Conservation (phyloP, 257 asterid species). For the Leonotis leonurus region DNA sequence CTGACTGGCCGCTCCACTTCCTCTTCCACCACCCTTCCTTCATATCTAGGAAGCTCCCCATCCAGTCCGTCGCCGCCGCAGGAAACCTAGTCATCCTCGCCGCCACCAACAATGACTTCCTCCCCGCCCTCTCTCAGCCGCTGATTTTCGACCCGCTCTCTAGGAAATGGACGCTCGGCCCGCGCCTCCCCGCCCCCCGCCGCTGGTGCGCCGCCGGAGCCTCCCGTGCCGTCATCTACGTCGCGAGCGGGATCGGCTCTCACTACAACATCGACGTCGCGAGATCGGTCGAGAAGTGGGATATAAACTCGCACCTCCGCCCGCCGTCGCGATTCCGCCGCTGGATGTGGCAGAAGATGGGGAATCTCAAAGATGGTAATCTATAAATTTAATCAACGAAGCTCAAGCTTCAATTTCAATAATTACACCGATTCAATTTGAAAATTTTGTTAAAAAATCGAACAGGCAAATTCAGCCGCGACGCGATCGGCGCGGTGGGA, state of each 20-base stretch:
- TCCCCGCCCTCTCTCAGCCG: constrained; percentile 62
- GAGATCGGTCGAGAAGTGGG: constrained; percentile 69
- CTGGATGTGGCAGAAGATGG: constrained; percentile 57
- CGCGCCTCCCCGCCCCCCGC: constrained; percentile 46
- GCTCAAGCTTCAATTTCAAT: not conserved
- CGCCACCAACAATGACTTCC: constrained; percentile 52
- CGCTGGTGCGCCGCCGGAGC: constrained; percentile 85
- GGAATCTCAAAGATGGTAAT: constrained; percentile 39
- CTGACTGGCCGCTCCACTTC: constrained; percentile 35
- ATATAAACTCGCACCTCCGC: constrained; percentile 2
- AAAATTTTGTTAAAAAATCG: no score
- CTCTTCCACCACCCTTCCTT: constrained; percentile 72
- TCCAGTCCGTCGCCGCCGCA: constrained; percentile 53
- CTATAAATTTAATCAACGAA: not conserved
- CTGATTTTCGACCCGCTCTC: constrained; percentile 42
- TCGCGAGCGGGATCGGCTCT: constrained; percentile 75
- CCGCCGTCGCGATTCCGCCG: not conserved
- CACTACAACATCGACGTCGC: constrained; percentile 46
- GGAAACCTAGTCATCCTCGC: constrained; percentile 58
- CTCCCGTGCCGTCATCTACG: constrained; percentile 31
- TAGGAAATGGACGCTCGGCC: constrained; percentile 46
- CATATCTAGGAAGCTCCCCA: constrained; percentile 61
- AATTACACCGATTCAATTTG: no score
- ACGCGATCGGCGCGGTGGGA: constrained; percentile 72
- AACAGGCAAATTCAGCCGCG: constrained; percentile 54